Percentiles rank a stretch among this genome's conserved stretches.
Evolutionary conservation across 83 land plant species (phyloP).

Genomic region (Picea engelmannii): DNA sequence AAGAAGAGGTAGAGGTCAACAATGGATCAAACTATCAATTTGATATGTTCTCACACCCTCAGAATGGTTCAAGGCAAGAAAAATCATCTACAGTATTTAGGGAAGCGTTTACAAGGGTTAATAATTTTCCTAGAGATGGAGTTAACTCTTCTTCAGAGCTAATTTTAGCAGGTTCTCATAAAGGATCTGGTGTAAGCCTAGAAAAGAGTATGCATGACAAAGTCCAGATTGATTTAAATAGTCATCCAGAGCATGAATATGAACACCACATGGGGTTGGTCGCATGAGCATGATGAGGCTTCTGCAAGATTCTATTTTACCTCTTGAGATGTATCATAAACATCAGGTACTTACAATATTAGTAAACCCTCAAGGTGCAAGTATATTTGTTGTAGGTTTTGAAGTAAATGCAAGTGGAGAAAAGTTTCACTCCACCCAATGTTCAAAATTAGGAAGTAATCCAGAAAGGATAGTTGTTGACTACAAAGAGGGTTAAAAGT

Average conservation of each 20-base stretch:
- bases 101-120: constrained; percentile 10
- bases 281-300: constrained; percentile 39
- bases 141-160: not conserved
- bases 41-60: constrained; percentile 10
- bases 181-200: not conserved
- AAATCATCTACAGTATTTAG: not conserved
- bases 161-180: constrained; percentile 7
- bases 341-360: constrained; percentile 30
- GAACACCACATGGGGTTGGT: constrained; percentile 44
- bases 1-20: constrained; percentile 25
- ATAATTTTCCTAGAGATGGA: constrained; percentile 5
- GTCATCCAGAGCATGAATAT: constrained; percentile 72
- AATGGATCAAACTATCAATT: constrained; percentile 18
- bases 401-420: constrained; percentile 9
- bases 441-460: constrained; percentile 9
- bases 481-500: constrained; percentile 6
- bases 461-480: constrained; percentile 9
- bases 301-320: constrained; percentile 37
- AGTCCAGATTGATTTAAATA: constrained; percentile 71
- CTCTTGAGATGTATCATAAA: constrained; percentile 35
- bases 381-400: constrained; percentile 8
- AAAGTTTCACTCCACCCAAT: constrained; percentile 3
- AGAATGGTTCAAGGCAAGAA: constrained; percentile 8
- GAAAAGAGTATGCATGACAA: constrained; percentile 28
- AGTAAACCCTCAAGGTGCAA: constrained; percentile 4